Evolutionary conservation across 352 stramenopile genomes (phyloP).

Genomic region (Pythium rishiriense): DNA sequence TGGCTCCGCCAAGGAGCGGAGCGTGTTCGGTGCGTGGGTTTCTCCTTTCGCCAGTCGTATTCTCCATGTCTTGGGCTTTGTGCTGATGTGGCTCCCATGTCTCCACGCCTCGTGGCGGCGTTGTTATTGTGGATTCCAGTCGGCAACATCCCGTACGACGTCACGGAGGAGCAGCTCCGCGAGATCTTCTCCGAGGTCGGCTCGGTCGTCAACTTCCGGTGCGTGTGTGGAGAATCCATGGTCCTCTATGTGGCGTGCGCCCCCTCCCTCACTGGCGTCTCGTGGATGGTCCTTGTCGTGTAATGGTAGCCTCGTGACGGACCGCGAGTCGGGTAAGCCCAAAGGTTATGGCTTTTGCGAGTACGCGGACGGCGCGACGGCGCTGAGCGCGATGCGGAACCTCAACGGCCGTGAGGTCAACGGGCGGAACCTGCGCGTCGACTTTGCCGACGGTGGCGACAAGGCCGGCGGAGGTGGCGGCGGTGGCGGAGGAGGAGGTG

Average conservation of each 20-base stretch:
- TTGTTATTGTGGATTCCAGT: conserved; percentile 37
- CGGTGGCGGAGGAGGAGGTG: conserved; percentile 25
- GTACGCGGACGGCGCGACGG: conserved; percentile 82
- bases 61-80: too few species aligned
- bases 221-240: too few species aligned
- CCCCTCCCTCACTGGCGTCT: conserved; percentile 3
- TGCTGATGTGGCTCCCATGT: neutral
- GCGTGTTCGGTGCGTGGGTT: conserved; percentile 73
- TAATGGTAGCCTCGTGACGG: conserved; percentile 65
- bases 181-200: conserved; percentile 87
- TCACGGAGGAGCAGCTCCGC: conserved; percentile 85
- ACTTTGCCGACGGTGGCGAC: conserved; percentile 80
- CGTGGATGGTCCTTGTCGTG: neutral
- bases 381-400: conserved; percentile 83
- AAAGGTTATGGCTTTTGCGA: conserved; percentile 89
- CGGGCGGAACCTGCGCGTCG: conserved; percentile 79
- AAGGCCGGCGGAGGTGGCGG: conserved; percentile 36
- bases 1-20: conserved; percentile 80
- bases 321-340: conserved; percentile 81
- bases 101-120: neutral
- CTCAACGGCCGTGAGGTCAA: conserved; percentile 86
- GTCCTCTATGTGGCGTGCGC: neutral
- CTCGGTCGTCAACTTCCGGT: conserved; percentile 86
- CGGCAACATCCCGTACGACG: conserved; percentile 89
- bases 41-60: conserved; percentile 6